phyloP scores from a whole-genome alignment of 2,329 filamentous ascomycete genomes.

The Fusarium sp. region DNA sequence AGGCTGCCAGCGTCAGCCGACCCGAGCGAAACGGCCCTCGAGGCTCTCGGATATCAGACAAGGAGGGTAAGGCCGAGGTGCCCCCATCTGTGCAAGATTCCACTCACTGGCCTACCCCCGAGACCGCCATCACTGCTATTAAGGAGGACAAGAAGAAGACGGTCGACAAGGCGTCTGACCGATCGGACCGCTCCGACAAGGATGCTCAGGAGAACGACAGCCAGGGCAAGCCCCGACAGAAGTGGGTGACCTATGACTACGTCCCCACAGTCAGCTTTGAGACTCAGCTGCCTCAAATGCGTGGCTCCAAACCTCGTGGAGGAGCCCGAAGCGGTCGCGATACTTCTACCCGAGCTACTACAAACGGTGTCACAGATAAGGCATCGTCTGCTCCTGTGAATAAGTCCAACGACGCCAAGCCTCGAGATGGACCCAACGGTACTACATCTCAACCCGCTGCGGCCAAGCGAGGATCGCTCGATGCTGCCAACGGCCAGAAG shows the following conservation, averaged over 20 bases:
- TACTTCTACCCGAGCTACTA: constrained; percentile 52
- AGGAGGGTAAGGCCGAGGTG: constrained; percentile 51
- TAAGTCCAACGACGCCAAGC: constrained; percentile 50
- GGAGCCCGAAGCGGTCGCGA: constrained; percentile 57
- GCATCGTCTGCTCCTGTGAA: constrained; percentile 41
- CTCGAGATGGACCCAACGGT: constrained; percentile 55
- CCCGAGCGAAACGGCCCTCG: constrained; percentile 59
- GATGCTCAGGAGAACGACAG: constrained; percentile 66
- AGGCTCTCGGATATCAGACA: constrained; percentile 59
- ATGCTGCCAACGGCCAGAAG: constrained; percentile 54
- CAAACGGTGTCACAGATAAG: constrained; percentile 54
- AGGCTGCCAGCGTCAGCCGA: constrained; percentile 55
- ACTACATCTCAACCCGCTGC: constrained; percentile 51
- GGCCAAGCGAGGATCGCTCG: constrained; percentile 59
- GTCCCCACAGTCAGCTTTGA: constrained; percentile 88
- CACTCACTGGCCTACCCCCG: constrained; percentile 89
- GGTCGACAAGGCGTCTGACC: constrained; percentile 72
- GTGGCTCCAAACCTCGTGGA: constrained; percentile 63
- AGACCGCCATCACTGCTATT: constrained; percentile 72
- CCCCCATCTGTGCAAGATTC: constrained; percentile 80
- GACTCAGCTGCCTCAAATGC: constrained; percentile 76
- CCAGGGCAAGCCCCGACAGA: constrained; percentile 65
- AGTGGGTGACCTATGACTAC: constrained; percentile 87
- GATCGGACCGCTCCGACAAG: constrained; percentile 69
- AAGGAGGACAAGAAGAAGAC: constrained; percentile 80